These are phyloP conservation scores for Xylariaceae sp. DNA, from an alignment of 2,329 filamentous ascomycete genomes.

Conservation along the genomic window DNA sequence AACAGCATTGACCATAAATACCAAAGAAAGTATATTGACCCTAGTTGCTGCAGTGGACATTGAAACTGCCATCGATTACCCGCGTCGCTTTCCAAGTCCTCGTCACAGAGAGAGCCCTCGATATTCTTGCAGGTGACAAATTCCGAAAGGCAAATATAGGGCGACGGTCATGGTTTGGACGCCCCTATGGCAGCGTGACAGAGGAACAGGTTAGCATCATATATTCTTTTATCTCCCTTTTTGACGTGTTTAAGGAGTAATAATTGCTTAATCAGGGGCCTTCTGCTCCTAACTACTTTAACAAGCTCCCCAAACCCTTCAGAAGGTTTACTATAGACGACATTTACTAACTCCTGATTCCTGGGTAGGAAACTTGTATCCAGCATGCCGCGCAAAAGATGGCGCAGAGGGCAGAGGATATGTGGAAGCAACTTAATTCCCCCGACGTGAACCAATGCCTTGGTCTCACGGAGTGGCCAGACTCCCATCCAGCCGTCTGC, in stretches of 20 bases:
- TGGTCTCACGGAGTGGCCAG: constrained; percentile 25
- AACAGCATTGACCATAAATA: too few species aligned
- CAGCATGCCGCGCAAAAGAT: constrained; percentile 36
- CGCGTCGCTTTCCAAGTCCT: constrained; percentile 63
- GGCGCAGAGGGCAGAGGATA: constrained; percentile 30
- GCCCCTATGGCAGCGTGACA: constrained; percentile 46
- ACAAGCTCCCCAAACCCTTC: too few species aligned
- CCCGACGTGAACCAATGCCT: constrained; percentile 41
- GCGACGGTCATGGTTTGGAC: constrained; percentile 47
- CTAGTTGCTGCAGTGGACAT: constrained; percentile 38
- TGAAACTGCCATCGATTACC: constrained; percentile 52
- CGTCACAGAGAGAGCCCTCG: constrained; percentile 62
- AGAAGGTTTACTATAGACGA: too few species aligned
- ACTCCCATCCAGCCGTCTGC: neutral
- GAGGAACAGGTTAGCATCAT: too few species aligned
- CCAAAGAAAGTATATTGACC: neutral
- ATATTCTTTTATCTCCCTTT: too few species aligned
- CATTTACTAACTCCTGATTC: too few species aligned
- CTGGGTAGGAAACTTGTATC: constrained; percentile 40
- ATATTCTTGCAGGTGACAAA: neutral
- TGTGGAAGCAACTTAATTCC: constrained; percentile 22
- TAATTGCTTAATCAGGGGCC: too few species aligned
- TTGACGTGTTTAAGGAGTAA: too few species aligned
- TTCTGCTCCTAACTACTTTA: too few species aligned
- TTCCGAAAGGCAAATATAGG: neutral